These are phyloP conservation scores for Dipodascus albidus DNA, from an alignment of 805 yeast species.

Conservation along the genomic window DNA sequence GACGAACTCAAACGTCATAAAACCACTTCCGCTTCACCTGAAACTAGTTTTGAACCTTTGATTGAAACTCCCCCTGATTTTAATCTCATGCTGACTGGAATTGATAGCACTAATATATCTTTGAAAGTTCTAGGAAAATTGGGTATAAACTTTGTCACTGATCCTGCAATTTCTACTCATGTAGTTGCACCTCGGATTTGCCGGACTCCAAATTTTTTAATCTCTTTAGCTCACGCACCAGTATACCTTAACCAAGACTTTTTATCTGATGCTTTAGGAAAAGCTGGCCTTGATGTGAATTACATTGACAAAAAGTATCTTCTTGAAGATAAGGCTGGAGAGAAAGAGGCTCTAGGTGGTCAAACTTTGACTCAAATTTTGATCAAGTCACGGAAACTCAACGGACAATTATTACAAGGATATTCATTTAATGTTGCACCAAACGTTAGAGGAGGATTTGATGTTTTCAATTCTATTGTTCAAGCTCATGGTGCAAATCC, in stretches of 20 bases:
- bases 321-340: constrained; percentile 5
- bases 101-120: constrained; percentile 4
- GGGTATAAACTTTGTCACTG: constrained; percentile 43
- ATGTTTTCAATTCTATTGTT: constrained; percentile 44
- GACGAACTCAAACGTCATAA: constrained; percentile 28
- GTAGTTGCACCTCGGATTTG: constrained; percentile 66
- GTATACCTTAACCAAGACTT: not conserved
- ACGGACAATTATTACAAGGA: constrained; percentile 33
- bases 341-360: constrained; percentile 10
- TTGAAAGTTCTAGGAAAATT: constrained; percentile 23
- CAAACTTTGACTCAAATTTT: not conserved
- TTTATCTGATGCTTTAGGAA: not conserved
- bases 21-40: constrained; percentile 11
- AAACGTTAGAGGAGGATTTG: constrained; percentile 51
- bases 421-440: constrained; percentile 44
- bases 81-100: constrained; percentile 17
- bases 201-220: constrained; percentile 79
- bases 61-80: not conserved
- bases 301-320: not conserved
- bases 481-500: constrained; percentile 45
- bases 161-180: constrained; percentile 30
- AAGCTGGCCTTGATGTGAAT: not conserved
- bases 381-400: constrained; percentile 13
- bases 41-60: not conserved
- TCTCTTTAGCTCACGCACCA: constrained; percentile 41